phyloP scores from a whole-genome alignment of 257 asterid species.

The Solanum microdontum region DNA sequence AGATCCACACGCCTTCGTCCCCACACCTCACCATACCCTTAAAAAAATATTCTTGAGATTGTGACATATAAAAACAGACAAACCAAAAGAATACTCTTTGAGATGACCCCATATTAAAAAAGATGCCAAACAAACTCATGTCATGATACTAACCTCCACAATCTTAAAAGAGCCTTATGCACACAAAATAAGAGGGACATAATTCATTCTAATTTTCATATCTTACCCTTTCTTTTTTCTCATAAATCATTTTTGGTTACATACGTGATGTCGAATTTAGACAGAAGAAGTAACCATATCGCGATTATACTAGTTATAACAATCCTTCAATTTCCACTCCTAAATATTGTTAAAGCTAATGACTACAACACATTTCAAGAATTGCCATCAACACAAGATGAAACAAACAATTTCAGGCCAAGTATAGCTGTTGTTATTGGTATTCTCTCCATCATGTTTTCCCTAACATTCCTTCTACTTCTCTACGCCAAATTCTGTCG shows the following conservation, averaged over 20 bases:
- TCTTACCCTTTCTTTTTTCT: not conserved
- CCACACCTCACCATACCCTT: not conserved
- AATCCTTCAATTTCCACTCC: conserved; percentile 14
- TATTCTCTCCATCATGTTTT: conserved; percentile 49
- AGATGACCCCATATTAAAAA: conserved; percentile 6
- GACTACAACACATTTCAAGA: not conserved
- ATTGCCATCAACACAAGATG: conserved; percentile 9
- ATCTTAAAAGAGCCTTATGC: not conserved
- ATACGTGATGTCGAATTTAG: not conserved
- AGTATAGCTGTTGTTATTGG: conserved; percentile 69
- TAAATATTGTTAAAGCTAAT: conserved; percentile 20
- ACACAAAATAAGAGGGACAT: not conserved
- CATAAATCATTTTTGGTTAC: not conserved
- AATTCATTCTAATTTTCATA: not conserved
- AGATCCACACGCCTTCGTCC: not conserved
- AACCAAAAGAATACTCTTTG: not conserved
- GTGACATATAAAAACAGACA: conserved; percentile 6
- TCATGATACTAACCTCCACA: conserved; percentile 10
- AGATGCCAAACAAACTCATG: conserved; percentile 10
- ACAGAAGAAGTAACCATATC: not conserved
- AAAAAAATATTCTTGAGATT: not conserved
- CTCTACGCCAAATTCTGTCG: conserved; percentile 62
- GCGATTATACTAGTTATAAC: conserved; percentile 3
- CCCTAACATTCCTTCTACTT: conserved; percentile 53
- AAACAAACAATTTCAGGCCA: conserved; percentile 39